Base-by-base conservation (phyloP, 768 basidiomycete species). In the Naganishia vaughanmartiniae region DNA sequence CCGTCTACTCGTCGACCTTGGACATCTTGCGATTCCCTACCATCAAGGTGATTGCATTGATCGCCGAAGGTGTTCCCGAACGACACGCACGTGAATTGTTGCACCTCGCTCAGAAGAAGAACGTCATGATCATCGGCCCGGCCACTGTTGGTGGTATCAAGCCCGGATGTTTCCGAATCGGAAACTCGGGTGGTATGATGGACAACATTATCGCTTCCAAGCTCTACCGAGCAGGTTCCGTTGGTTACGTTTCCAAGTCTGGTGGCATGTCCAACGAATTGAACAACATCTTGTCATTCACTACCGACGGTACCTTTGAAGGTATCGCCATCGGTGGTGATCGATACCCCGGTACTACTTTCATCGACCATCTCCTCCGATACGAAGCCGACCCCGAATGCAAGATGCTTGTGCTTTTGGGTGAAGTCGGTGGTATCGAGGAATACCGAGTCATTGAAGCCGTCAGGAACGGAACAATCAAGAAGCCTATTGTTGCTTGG, bases 161-260 rank as follows among this genome's bases (percentile, higher is more conserved):
- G 86, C 94, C 95, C 70, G 95, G 95, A 53, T 97, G 95, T 85
- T 98, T 97, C 91, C 88, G 94, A 83, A 98, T 98, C 77, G 95
- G 95, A 78, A 99, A 99, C 87, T 93, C 92, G 71, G 95, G 95
- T 85, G 95, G 92, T 79, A 98, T 98, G 95, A 96, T 97, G 94
- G 95, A 99, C 86, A 99, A 98, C 86, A 94, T 98, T 84, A 96
- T 97, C 79, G 85, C 94, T 9, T 95, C 93, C 73, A 99, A 97
- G 86, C 90, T 99, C 73, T 99, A 97, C 87, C 93, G 94, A 78
- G 85, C 93, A 31, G 95, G 95, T 69, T 93, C 93, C 15, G 91
- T 99, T 76, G 95, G 94, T 78, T 99, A 98, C 83, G 95, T 99
- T 80, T 96, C 93, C 83, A 99, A 99, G 85, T 97, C 94, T 10